Percentiles rank a stretch among this genome's conserved stretches.
Conservation (phyloP, 2,329 filamentous ascomycete genomes). For the Thielaviopsis populi region DNA sequence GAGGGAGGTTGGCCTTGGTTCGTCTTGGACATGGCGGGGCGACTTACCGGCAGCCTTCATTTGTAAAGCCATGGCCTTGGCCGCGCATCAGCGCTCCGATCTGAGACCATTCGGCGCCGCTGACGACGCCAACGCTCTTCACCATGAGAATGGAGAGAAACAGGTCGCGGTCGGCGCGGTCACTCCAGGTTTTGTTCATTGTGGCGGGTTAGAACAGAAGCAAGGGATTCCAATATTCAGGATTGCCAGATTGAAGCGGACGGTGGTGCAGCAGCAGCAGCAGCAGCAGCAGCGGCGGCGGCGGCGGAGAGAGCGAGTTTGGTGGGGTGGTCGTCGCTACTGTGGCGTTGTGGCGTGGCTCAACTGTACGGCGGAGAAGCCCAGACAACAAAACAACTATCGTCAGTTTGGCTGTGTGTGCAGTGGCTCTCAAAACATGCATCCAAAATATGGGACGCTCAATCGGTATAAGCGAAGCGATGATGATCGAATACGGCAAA, state of each 20-base stretch:
- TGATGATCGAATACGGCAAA: neutral
- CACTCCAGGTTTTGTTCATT: constrained; percentile 45
- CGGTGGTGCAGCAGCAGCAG: neutral
- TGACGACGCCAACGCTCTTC: constrained; percentile 49
- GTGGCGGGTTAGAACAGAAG: neutral
- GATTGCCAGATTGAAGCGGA: neutral
- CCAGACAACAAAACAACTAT: neutral
- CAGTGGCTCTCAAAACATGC: neutral
- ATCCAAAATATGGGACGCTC: neutral
- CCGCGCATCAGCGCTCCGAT: constrained; percentile 46
- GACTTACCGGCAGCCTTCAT: constrained; percentile 48
- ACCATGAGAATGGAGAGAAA: constrained; percentile 48
- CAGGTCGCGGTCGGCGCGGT: constrained; percentile 46
- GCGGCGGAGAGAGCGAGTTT: neutral
- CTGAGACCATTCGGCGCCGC: constrained; percentile 45
- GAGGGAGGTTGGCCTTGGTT: neutral
- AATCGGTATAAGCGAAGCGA: neutral
- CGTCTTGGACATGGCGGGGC: neutral
- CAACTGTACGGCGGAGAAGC: neutral
- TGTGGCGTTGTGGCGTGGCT: too few species aligned
- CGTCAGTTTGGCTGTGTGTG: neutral
- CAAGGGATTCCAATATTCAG: neutral
- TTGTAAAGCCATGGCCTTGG: constrained; percentile 47
- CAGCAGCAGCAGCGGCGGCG: neutral
- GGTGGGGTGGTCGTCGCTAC: neutral